Base-by-base conservation (phyloP, 2,329 filamentous ascomycete genomes). In the Arthrinium phaeospermum region DNA sequence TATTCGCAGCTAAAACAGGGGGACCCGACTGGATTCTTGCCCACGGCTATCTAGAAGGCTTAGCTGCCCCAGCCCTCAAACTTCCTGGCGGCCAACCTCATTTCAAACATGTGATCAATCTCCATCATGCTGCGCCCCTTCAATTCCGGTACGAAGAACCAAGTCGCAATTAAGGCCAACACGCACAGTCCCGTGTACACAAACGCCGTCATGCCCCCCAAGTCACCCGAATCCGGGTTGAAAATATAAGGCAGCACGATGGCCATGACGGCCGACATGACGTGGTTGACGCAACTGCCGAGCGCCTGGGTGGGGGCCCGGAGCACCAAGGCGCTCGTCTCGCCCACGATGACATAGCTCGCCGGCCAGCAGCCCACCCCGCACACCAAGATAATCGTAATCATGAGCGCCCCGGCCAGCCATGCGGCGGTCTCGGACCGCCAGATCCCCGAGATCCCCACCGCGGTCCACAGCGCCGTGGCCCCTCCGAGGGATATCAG, bases 171-270 rank as follows among this genome's bases (percentile, higher is more conserved):
- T 2, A 82, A 77, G 24, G 81, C 80, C 1, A 83, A 71, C 2
- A 81, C 72, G 74, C 82, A 83, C 16, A 83, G 78, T 0, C 78
- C 83, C 0, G 80, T 79, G 72, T 80, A 85, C 0, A 85, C 77
- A 45, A 85, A 84, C 0, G 82, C 83, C 1, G 83, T 84, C 77
- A 83, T 84, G 1, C 81, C 82, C 41, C 82, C 80, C 27, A 85
- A 75, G 72, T 84, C 81, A 12, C 79, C 82, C 24, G 76, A 70
- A 27, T 80, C 81, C 13, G 80, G 73, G 70, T 82, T 89, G 79
- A 86, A 88, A 16, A 87, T 83, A 71, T 88, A 89, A 0, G 88
- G 87, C 0, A 89, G 76, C 1, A 83, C 81, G 46, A 89, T 81
- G 0, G 83, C 83, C 71, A 87, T 84, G 67, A 84, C 77, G 3